phyloP scores from a whole-genome alignment of 1,284 basidiomycete genomes.

The Pseudozyma flocculosa region DNA sequence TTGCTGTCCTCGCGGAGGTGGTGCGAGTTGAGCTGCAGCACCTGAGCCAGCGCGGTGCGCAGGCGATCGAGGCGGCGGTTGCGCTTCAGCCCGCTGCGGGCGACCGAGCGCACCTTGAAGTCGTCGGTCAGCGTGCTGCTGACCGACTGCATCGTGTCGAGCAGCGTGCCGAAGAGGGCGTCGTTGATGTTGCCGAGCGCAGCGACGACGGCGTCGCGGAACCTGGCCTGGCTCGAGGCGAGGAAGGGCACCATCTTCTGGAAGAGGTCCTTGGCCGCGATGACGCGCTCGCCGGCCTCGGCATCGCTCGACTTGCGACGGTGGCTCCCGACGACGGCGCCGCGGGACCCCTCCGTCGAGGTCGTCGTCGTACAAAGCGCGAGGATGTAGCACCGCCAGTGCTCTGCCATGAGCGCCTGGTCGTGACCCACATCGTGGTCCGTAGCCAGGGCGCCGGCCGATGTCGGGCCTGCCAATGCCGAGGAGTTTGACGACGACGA shows the following conservation, averaged over 20 bases:
- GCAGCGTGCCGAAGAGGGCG: slow-evolving; percentile 73
- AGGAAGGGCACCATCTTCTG: slow-evolving; percentile 82
- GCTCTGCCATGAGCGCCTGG: slow-evolving; percentile 69
- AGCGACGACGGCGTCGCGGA: slow-evolving; percentile 80
- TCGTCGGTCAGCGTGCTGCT: slow-evolving; percentile 81
- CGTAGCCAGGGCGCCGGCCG: neutral
- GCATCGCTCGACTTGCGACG: slow-evolving; percentile 70
- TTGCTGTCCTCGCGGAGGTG: slow-evolving; percentile 73
- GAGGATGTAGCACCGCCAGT: slow-evolving; percentile 86
- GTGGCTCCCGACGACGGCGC: slow-evolving; percentile 68
- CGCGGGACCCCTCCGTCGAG: slow-evolving; percentile 57
- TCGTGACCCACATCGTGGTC: slow-evolving; percentile 61
- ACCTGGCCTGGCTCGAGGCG: slow-evolving; percentile 77
- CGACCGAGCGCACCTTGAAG: slow-evolving; percentile 60
- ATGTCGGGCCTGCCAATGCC: slow-evolving; percentile 15
- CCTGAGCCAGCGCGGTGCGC: slow-evolving; percentile 84
- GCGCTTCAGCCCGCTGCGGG: slow-evolving; percentile 57
- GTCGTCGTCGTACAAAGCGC: slow-evolving; percentile 72
- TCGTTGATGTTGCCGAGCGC: slow-evolving; percentile 83
- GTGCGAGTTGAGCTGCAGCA: slow-evolving; percentile 81
- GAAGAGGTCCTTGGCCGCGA: slow-evolving; percentile 74
- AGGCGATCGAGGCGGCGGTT: slow-evolving; percentile 75
- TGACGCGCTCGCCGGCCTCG: slow-evolving; percentile 66
- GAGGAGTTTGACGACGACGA: too few species aligned
- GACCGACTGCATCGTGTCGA: slow-evolving; percentile 79